These are phyloP conservation scores for Echites panduratus DNA, from an alignment of 257 asterid genomes.

Conservation along the genomic window DNA sequence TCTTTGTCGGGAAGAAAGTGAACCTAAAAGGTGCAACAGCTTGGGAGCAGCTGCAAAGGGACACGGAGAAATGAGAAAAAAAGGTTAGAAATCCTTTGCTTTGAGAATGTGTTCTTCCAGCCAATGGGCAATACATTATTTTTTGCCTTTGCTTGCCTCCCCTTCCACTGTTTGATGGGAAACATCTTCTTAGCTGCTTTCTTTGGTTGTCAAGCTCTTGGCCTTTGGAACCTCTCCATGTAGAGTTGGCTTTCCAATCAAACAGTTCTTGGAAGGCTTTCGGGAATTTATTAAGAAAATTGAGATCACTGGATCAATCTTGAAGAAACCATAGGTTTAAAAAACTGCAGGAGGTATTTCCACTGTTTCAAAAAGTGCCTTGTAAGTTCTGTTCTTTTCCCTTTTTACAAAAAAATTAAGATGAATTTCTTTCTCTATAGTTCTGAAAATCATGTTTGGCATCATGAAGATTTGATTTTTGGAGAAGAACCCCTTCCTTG, in stretches of 20 bases:
- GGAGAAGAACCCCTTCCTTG: too few relatives aligned
- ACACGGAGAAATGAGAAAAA: background rate
- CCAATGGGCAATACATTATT: background rate
- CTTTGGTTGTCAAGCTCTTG: constrained; percentile 10
- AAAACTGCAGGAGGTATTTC: too few relatives aligned
- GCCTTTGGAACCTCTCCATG: background rate
- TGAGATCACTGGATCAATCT: background rate
- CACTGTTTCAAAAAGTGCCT: background rate
- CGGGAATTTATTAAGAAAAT: background rate
- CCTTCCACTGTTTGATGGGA: background rate
- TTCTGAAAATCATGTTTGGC: background rate
- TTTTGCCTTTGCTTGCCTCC: constrained; percentile 11
- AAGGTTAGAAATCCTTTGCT: constrained; percentile 5
- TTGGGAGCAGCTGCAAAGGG: too few relatives aligned
- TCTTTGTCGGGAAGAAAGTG: background rate
- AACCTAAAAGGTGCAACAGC: background rate
- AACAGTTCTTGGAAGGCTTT: background rate
- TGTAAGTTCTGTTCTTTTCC: background rate
- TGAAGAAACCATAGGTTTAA: background rate
- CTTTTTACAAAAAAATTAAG: background rate
- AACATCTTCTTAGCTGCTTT: background rate
- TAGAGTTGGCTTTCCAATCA: constrained; percentile 6
- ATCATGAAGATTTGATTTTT: background rate
- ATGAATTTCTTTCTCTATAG: background rate
- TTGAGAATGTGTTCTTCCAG: constrained; percentile 2